A percentile compares a stretch with the other conserved stretches of the same genome.
Evolutionary conservation across 495 filamentous ascomycete species (phyloP).

Genomic region (Neurospora tetraspora): DNA sequence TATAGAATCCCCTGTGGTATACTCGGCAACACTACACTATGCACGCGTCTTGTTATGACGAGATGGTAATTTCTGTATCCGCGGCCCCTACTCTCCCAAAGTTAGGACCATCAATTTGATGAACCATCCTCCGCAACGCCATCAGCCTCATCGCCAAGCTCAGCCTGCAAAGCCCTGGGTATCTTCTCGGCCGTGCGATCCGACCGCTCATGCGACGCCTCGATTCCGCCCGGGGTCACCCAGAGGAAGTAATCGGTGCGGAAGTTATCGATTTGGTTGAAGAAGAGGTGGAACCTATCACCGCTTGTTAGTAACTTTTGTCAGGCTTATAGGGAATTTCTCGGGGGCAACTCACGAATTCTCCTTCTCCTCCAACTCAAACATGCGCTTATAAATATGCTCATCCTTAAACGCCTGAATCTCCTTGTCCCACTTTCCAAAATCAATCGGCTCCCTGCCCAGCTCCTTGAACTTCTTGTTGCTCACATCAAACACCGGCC

Average conservation of each 20-base stretch:
- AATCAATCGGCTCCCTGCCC: slow-evolving; percentile 58
- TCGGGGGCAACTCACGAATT: slow-evolving; percentile 47
- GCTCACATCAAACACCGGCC: slow-evolving; percentile 81
- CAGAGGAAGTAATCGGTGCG: slow-evolving; percentile 64
- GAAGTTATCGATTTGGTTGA: slow-evolving; percentile 76
- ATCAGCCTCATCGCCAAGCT: slow-evolving; percentile 29
- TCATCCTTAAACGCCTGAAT: slow-evolving; percentile 84
- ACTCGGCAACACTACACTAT: not conserved
- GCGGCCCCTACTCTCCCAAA: too few relatives aligned
- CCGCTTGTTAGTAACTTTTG: not conserved
- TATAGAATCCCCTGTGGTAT: not conserved
- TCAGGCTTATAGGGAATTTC: too few relatives aligned
- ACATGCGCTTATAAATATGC: slow-evolving; percentile 88
- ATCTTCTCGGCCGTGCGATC: slow-evolving; percentile 19
- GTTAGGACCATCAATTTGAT: not conserved
- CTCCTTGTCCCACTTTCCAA: slow-evolving; percentile 61
- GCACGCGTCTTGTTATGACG: not conserved
- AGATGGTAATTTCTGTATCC: not conserved
- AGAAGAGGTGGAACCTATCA: slow-evolving; percentile 65
- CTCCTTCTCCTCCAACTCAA: slow-evolving; percentile 72
- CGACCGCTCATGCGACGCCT: slow-evolving; percentile 37
- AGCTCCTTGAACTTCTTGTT: slow-evolving; percentile 50
- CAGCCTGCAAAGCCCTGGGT: slow-evolving; percentile 23
- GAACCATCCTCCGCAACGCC: slow-evolving; percentile 25
- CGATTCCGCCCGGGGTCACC: slow-evolving; percentile 55